Conservation (phyloP, 225 moss, liverwort and hornwort genomes). For the Lunularia cruciata region DNA sequence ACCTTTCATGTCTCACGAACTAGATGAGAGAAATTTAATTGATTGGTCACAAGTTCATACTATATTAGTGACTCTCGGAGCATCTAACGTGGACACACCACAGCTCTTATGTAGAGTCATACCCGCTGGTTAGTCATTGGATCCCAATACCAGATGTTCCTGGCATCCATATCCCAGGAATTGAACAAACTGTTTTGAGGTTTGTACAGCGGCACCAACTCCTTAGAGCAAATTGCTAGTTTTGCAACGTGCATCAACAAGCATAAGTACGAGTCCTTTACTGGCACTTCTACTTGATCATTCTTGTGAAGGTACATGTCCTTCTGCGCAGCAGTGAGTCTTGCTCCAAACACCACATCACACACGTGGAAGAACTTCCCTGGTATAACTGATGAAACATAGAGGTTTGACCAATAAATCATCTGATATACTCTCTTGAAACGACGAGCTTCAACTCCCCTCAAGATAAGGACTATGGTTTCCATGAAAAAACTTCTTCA, state of each 20-base stretch:
- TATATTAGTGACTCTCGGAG: neutral
- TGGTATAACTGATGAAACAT: constrained; percentile 17
- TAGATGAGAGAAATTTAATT: neutral
- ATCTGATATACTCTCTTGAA: constrained; percentile 5
- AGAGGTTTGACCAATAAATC: constrained; percentile 11
- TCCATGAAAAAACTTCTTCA: neutral
- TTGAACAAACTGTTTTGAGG: neutral
- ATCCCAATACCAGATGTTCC: constrained; percentile 5
- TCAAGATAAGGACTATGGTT: neutral
- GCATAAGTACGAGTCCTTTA: constrained; percentile 10
- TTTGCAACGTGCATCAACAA: constrained; percentile 6
- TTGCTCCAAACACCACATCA: constrained; percentile 24
- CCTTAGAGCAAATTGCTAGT: neutral
- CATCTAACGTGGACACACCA: neutral
- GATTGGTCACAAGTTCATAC: neutral
- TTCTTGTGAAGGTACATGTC: constrained; percentile 12
- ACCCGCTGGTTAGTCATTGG: neutral
- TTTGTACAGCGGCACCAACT: neutral
- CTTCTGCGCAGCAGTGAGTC: constrained; percentile 16
- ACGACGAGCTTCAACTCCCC: neutral
- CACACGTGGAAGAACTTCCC: constrained; percentile 6
- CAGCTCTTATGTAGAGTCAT: neutral
- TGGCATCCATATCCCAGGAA: neutral
- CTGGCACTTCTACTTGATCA: neutral
- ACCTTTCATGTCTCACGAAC: neutral